These are phyloP conservation scores for Xylaria sp. DNA, from an alignment of 2,329 filamentous ascomycete species.

Conservation along the genomic window DNA sequence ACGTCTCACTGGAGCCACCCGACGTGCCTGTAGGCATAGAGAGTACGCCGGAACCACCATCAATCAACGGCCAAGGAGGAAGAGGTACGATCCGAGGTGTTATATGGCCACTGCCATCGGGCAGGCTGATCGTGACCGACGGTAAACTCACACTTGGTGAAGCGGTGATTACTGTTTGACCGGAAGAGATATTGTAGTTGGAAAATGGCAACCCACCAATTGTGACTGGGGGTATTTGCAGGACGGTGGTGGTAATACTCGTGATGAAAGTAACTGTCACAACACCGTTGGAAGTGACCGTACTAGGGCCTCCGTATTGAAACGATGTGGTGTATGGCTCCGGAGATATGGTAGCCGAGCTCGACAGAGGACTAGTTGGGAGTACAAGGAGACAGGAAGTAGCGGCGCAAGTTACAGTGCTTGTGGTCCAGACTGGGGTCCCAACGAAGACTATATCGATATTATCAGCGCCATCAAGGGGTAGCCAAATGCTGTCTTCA, in stretches of 20 bases:
- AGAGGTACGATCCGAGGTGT: constrained; percentile 21
- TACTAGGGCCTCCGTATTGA: constrained; percentile 17
- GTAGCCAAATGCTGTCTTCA: constrained; percentile 46
- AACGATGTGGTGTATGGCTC: constrained; percentile 29
- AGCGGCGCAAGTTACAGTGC: constrained; percentile 8
- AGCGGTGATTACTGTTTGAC: neutral
- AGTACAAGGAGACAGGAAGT: constrained; percentile 43
- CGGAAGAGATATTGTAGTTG: constrained; percentile 14
- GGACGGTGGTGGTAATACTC: constrained; percentile 2
- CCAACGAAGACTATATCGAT: constrained; percentile 42
- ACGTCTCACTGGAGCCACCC: constrained; percentile 7
- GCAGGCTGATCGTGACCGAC: neutral
- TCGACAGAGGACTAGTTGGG: constrained; percentile 37
- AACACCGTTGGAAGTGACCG: neutral
- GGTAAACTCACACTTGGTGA: constrained; percentile 21
- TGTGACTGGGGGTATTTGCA: constrained; percentile 3
- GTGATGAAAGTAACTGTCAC: constrained; percentile 4
- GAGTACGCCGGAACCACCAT: neutral
- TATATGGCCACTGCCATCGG: constrained; percentile 15
- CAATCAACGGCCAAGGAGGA: constrained; percentile 29
- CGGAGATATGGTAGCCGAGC: constrained; percentile 35
- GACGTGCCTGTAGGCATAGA: neutral
- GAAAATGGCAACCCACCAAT: constrained; percentile 7
- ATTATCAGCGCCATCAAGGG: constrained; percentile 39
- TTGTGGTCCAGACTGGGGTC: constrained; percentile 2